Base-by-base conservation (phyloP, 106 monocot species). In the Dendrobium chrysotoxum region DNA sequence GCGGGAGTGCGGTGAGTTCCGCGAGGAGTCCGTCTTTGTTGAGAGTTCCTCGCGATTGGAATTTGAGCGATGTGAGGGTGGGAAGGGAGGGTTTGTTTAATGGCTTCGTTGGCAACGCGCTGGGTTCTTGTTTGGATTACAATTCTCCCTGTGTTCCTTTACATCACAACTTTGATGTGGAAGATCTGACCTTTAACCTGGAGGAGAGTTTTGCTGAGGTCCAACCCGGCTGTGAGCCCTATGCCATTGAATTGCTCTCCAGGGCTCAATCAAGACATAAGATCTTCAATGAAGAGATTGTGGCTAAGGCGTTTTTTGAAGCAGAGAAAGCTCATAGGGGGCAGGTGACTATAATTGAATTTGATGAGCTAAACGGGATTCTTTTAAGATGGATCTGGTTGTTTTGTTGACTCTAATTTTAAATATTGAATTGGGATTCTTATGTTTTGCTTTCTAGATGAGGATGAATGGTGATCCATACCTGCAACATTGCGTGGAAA, bases 401-500 rank as follows among this genome's bases (percentile, higher is more conserved):
- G 13, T 55, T 75, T 75, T 40, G 16, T 80, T 47, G 53, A 54
- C 21, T 53, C 9, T 9, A 15, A 12, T 38, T 30, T 58, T 11
- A 15, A 58, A 78, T 9, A 9, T 40, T 78, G 30, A 42, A 50
- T 53, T 78, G 46, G 39, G 28, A 58, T 81, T 75, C 11, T 70
- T 80, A 40, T 42, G 55, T 75, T 57, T 76, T 66, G 12, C 53
- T 78, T 41, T 20, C 77, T 82, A 93, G 95, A 88, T 89, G 95
- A 85, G 92, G 38, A 83, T 78, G 28, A 91, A 85, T 53, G 95
- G 95, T 13, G 89, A 89, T 79, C 95, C 90, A 2, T 95, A 95
- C 79, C 84, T 95, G 83, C 87, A 93, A 80, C 95, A 95, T 85
- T 95, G 95, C 47, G 91, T 95, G 86, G 95, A 95, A 89, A 95